Base-by-base conservation (phyloP, 2,329 filamentous ascomycete species). In the Parastagonospora nodorum region DNA sequence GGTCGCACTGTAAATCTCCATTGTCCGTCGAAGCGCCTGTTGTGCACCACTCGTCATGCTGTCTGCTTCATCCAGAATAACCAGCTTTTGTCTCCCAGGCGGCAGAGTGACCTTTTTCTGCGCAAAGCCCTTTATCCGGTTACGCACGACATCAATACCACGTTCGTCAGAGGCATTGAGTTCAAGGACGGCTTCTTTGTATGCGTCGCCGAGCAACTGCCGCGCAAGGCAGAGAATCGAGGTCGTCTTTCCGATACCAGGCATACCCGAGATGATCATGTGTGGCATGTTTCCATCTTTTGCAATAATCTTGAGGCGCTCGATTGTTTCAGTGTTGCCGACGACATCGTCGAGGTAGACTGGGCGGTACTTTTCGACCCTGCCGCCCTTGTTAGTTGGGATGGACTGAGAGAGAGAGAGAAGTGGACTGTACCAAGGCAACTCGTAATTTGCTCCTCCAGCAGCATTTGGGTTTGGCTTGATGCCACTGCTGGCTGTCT, bases 281-380 rank as follows among this genome's bases (percentile, higher is more conserved):
- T 99, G 94, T 2, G 94, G 94, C 92, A 99, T 97, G 77, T 99
- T 99, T 64, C 94, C 94, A 78, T 97, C 94, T 75, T 92, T 94
- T 40, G 94, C 92, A 65, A 99, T 97, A 68, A 99, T 97, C 73
- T 97, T 97, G 66, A 99, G 80, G 48, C 94, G 89, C 75, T 97
- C 93, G 66, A 99, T 92, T 1, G 94, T 99, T 74, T 99, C 94
- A 15, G 90, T 96, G 75, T 99, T 99, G 69, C 94, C 94, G 47
- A 99, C 94, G 45, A 99, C 88, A 77, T 99, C 93, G 77, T 97
- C 92, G 28, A 99, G 86, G 75, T 95, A 95, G 45, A 96, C 84
- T 1, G 94, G 94, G 33, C 94, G 85, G 78, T 97, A 99, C 75
- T 99, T 99, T 77, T 99, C 94, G 54, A 99, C 94, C 94, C 93